Evolutionary conservation across 306 rosid species (phyloP), one percentile per base, ranked within the genome.

Genomic region (Cyclanthera cordifolia): DNA sequence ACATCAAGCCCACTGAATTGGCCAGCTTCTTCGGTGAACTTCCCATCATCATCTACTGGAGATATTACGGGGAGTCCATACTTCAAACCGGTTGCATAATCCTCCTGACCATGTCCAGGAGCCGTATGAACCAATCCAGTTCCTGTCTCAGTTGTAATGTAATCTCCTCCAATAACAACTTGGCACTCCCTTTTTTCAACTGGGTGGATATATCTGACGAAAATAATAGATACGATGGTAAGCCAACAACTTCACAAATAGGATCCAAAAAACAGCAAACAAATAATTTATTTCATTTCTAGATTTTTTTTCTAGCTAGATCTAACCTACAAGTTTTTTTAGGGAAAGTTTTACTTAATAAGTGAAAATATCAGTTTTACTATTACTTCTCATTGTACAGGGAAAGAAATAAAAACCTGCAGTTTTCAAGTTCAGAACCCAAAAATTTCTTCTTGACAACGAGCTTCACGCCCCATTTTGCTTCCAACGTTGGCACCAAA

Each of bases 91-190:
- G 95, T 90, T 70, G 82, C 88, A 73, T 87, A 87, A 76, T 93
- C 99, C 76, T 93, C 99, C 78, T 90, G 99, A 70, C 99, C 99
- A 78, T 93, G 99, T 56, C 99, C 99, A 69, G 99, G 99, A 75
- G 99, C 99, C 50, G 96, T 93, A 83, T 93, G 99, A 77, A 93
- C 99, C 73, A 93, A 83, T 65, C 99, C 99, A 50, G 99, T 93
- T 79, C 99, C 99, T 37, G 99, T 79, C 72, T 88, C 97, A 46
- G 88, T 93, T 23, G 96, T 87, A 78, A 93, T 93, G 80, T 93
- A 93, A 65, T 93, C 99, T 76, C 99, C 99, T 73, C 96, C 99
- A 60, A 86, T 51, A 52, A 93, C 95, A 46, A 93, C 87, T 0
- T 88, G 94, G 56, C 96, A 88, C 77, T 90, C 90, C 81, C 79